Evolutionary conservation across 2,329 filamentous ascomycete genomes (phyloP).

Genomic region (Ophiostoma montium): DNA sequence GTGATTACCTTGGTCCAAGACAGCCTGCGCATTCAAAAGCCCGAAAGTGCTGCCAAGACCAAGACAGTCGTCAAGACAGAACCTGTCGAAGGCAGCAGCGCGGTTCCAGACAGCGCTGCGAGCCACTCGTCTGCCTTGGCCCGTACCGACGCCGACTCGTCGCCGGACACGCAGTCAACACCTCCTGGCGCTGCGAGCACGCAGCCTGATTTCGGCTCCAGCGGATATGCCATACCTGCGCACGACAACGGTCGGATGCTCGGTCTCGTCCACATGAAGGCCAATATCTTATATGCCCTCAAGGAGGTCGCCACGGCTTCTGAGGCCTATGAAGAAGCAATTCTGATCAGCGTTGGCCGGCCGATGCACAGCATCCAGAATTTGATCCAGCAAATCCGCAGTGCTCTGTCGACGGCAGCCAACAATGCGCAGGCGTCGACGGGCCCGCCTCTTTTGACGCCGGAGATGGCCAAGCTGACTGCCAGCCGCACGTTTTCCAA

Average conservation of each 20-base stretch:
- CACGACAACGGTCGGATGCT: slow-evolving; percentile 86
- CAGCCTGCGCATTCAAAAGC: slow-evolving; percentile 35
- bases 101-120: background rate
- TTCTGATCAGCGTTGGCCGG: slow-evolving; percentile 71
- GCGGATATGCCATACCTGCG: slow-evolving; percentile 72
- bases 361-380: slow-evolving; percentile 56
- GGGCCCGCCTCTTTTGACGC: slow-evolving; percentile 64
- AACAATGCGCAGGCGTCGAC: slow-evolving; percentile 16
- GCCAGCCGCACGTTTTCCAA: slow-evolving; percentile 69
- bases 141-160: background rate
- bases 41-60: background rate
- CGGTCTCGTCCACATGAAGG: slow-evolving; percentile 89
- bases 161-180: background rate
- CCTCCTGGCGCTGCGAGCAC: slow-evolving; percentile 6
- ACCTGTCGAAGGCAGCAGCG: background rate
- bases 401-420: slow-evolving; percentile 39
- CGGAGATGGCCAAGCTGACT: slow-evolving; percentile 70
- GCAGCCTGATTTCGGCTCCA: slow-evolving; percentile 52
- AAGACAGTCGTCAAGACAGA: background rate
- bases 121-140: background rate
- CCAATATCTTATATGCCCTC: slow-evolving; percentile 90
- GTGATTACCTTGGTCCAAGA: slow-evolving; percentile 78
- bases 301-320: slow-evolving; percentile 73
- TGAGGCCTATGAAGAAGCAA: slow-evolving; percentile 84
- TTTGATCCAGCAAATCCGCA: slow-evolving; percentile 65